A percentile compares a stretch with the other conserved stretches of the same genome.
phyloP scores from a whole-genome alignment of 148 eudicot species.

The Rhododendron simsii region DNA sequence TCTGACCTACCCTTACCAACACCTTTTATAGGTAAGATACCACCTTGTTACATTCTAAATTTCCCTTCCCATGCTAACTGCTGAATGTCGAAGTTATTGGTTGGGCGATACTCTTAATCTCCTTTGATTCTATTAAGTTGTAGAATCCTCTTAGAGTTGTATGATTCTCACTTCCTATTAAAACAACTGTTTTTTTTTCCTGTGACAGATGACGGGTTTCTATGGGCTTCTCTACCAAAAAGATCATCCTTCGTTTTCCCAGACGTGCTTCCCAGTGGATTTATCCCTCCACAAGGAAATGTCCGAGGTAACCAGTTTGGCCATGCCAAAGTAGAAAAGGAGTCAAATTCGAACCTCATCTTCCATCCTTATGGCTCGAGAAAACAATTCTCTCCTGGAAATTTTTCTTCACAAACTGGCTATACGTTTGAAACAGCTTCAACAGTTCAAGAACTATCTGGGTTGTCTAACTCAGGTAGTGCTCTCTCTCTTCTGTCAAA shows the following conservation, averaged over 20 bases:
- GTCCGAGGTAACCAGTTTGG: slow-evolving; percentile 16
- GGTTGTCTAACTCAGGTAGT: slow-evolving; percentile 39
- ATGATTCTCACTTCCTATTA: neutral
- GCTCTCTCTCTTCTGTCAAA: slow-evolving; percentile 65
- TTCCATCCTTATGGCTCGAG: slow-evolving; percentile 8
- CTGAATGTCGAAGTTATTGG: neutral
- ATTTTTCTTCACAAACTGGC: neutral
- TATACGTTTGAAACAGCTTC: slow-evolving; percentile 18
- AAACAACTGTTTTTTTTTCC: neutral
- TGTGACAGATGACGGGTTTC: slow-evolving; percentile 29
- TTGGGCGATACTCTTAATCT: neutral
- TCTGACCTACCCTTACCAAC: neutral
- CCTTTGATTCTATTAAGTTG: neutral
- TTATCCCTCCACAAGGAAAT: slow-evolving; percentile 16
- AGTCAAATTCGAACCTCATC: slow-evolving; percentile 16
- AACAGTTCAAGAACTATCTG: slow-evolving; percentile 18
- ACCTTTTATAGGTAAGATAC: neutral
- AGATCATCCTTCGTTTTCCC: slow-evolving; percentile 41
- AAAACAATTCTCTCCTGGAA: neutral
- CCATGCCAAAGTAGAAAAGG: slow-evolving; percentile 33
- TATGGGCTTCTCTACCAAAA: slow-evolving; percentile 25
- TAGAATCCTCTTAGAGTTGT: neutral
- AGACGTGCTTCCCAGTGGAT: slow-evolving; percentile 26
- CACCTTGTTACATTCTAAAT: neutral
- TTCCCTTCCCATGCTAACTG: neutral